phyloP scores from a whole-genome alignment of 73 alveolate species.

The Halteria grandinella region DNA sequence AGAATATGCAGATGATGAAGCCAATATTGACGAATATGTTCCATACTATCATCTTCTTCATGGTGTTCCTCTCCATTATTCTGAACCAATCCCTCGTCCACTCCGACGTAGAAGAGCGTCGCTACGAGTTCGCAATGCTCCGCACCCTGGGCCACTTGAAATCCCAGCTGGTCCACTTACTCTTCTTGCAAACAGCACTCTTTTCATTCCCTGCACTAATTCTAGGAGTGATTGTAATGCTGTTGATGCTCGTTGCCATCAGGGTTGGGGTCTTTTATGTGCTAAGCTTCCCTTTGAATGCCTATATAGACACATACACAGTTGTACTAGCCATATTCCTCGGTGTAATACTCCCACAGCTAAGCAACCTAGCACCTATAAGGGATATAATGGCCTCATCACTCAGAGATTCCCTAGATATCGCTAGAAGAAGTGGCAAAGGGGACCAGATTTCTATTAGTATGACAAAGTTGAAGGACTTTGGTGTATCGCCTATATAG shows the following conservation, averaged over 20 bases:
- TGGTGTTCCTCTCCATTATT: conserved; percentile 61
- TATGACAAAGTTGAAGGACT: conserved; percentile 67
- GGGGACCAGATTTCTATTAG: conserved; percentile 48
- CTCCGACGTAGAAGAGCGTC: conserved; percentile 74
- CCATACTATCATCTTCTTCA: conserved; percentile 63
- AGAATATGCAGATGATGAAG: conserved; percentile 11
- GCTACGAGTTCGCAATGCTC: conserved; percentile 73
- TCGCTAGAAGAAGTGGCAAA: conserved; percentile 4
- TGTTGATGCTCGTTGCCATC: conserved; percentile 1
- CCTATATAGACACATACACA: not conserved
- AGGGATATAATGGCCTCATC: conserved; percentile 19
- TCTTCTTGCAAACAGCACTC: conserved; percentile 58
- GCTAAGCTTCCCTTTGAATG: not conserved
- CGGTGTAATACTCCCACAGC: conserved; percentile 23
- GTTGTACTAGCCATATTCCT: conserved; percentile 17
- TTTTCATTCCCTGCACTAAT: conserved; percentile 74
- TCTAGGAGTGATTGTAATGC: conserved; percentile 56
- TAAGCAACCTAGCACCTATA: conserved; percentile 31
- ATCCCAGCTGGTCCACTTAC: conserved; percentile 37
- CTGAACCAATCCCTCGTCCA: conserved; percentile 64
- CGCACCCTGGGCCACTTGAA: conserved; percentile 74
- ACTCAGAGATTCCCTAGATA: conserved; percentile 35
- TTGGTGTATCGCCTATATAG: conserved; percentile 70
- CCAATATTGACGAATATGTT: conserved; percentile 35
- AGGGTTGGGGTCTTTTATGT: not conserved